Percentiles rank a stretch among this genome's conserved stretches.
These are phyloP conservation scores for Colletotrichum scovillei DNA, from an alignment of 2,329 filamentous ascomycete species.

Conservation along the genomic window DNA sequence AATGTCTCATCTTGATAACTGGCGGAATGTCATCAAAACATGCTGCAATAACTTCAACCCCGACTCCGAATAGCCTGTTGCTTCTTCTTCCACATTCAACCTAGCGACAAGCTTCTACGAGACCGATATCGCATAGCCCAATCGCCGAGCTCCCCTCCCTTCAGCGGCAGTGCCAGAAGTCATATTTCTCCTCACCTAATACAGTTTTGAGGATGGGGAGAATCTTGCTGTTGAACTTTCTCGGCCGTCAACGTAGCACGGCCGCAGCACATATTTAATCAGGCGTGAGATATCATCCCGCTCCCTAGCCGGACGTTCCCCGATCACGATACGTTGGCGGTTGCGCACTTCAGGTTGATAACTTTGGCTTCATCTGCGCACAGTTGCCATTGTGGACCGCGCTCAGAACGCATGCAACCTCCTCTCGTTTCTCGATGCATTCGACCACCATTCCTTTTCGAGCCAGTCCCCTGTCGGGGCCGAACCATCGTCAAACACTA, in stretches of 20 bases:
- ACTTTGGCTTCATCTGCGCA: constrained; percentile 1
- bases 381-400: constrained; percentile 11
- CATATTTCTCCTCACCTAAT: background rate
- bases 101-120: background rate
- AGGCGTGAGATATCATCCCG: background rate
- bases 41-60: background rate
- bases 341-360: background rate
- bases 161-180: background rate
- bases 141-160: background rate
- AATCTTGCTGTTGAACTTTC: background rate
- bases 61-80: background rate
- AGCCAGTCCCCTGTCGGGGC: background rate
- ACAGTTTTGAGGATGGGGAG: background rate
- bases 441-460: constrained; percentile 21
- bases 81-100: background rate
- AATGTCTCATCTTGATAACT: background rate
- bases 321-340: background rate
- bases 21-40: background rate
- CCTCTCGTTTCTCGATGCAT: constrained; percentile 16
- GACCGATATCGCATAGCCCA: background rate
- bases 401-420: background rate
- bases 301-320: background rate
- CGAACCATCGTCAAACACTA: background rate
- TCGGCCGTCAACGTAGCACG: background rate
- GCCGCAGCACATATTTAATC: background rate